These are phyloP conservation scores for Bothriochloa decipiens DNA, from an alignment of 176 grass and related monocot genomes.

Conservation along the genomic window DNA sequence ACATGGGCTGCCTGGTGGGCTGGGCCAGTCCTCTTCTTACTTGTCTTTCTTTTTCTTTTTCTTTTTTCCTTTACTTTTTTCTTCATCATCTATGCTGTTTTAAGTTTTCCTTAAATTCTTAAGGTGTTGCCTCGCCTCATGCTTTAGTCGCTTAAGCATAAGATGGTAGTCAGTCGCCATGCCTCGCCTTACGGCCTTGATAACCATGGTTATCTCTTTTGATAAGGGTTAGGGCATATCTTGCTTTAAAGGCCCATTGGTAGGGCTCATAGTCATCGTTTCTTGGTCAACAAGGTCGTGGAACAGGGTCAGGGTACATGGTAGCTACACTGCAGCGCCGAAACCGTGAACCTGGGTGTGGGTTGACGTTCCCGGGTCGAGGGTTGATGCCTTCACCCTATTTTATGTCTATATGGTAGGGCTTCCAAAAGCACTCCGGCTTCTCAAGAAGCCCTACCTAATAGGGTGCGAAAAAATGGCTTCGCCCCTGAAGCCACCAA, in stretches of 20 bases:
- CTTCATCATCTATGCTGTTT: neutral
- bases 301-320: neutral
- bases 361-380: neutral
- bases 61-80: neutral
- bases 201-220: neutral
- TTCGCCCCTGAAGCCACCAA: neutral
- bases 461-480: neutral
- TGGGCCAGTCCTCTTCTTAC: neutral
- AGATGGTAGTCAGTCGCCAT: too few relatives aligned
- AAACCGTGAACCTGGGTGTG: neutral
- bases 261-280: neutral
- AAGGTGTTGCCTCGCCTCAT: too few relatives aligned
- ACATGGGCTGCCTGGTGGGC: neutral
- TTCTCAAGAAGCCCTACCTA: neutral
- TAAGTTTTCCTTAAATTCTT: neutral
- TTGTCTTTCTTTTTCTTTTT: neutral
- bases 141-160: too few relatives aligned
- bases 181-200: neutral
- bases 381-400: neutral
- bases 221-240: neutral
- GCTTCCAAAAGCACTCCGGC: neutral
- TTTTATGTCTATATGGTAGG: neutral
- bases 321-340: neutral
- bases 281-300: neutral
- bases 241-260: neutral